Percentiles rank a stretch among this genome's conserved stretches.
phyloP scores from a whole-genome alignment of 441 rosid genomes.

The Melastoma candidum region DNA sequence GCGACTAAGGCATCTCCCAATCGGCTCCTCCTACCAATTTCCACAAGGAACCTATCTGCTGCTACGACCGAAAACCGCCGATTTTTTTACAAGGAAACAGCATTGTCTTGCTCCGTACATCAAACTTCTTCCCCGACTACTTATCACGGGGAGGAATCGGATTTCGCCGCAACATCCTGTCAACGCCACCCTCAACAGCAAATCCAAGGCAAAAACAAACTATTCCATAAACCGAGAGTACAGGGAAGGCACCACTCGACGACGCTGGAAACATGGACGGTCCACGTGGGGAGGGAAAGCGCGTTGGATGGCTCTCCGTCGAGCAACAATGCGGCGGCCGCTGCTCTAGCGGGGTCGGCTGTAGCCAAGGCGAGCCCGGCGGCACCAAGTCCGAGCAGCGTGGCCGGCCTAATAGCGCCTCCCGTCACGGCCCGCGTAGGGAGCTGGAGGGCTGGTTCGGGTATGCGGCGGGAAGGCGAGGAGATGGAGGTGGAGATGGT shows the following conservation, averaged over 20 bases:
- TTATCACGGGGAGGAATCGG: too few relatives aligned
- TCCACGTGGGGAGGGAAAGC: conserved; percentile 85
- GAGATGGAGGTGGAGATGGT: background rate
- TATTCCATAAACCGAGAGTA: background rate
- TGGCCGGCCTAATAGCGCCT: conserved; percentile 20
- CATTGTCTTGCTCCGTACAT: too few relatives aligned
- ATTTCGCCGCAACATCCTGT: too few relatives aligned
- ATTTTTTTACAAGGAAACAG: too few relatives aligned
- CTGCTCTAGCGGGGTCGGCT: conserved; percentile 35
- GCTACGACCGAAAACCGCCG: too few relatives aligned
- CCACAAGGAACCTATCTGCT: too few relatives aligned
- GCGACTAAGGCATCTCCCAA: too few relatives aligned
- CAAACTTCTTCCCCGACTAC: too few relatives aligned
- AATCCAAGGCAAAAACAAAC: background rate
- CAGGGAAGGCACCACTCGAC: conserved; percentile 48
- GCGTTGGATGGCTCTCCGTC: conserved; percentile 73
- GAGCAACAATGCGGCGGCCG: conserved; percentile 33
- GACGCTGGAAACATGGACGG: conserved; percentile 77
- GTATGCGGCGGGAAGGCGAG: background rate
- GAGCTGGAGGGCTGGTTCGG: conserved; percentile 2
- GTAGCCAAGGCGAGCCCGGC: conserved; percentile 41
- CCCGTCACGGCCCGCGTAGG: conserved; percentile 38
- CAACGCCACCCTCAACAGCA: background rate
- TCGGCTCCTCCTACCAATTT: too few relatives aligned
- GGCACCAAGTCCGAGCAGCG: conserved; percentile 37